Percentiles rank a stretch among this genome's conserved stretches.
Conservation (phyloP, 768 basidiomycete species). For the Psilocybe azurescens region DNA sequence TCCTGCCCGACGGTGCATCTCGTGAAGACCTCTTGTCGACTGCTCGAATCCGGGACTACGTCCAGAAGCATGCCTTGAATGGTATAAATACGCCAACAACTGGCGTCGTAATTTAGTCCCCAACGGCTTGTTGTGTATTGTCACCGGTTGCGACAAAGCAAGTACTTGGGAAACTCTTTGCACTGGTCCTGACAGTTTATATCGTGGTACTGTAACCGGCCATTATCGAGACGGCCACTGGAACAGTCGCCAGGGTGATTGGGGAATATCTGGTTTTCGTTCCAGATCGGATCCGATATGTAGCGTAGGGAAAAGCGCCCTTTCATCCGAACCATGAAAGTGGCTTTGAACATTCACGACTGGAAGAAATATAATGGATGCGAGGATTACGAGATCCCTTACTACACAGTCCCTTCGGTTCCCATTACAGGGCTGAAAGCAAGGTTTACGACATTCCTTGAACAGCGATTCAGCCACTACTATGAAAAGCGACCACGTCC, state of each 20-base stretch:
- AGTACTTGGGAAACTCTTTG: slow-evolving; percentile 11
- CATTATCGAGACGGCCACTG: not conserved
- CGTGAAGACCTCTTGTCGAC: slow-evolving; percentile 17
- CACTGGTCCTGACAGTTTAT: slow-evolving; percentile 2
- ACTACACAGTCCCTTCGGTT: too few relatives aligned
- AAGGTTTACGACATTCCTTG: too few relatives aligned
- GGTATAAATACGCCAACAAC: not conserved
- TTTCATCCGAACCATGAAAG: too few relatives aligned
- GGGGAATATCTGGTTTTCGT: too few relatives aligned
- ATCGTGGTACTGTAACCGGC: not conserved
- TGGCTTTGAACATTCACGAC: too few relatives aligned
- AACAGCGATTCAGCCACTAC: too few relatives aligned
- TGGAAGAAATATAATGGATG: too few relatives aligned
- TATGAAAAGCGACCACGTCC: too few relatives aligned
- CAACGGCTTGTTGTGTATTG: slow-evolving; percentile 20
- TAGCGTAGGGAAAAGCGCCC: too few relatives aligned
- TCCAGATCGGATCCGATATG: too few relatives aligned
- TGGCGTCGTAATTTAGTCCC: not conserved
- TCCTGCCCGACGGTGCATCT: slow-evolving; percentile 19
- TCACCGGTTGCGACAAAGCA: slow-evolving; percentile 22
- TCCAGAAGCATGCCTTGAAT: not conserved
- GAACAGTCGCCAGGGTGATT: not conserved
- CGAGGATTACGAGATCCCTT: too few relatives aligned
- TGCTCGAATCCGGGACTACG: slow-evolving; percentile 8
- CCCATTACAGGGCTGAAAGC: too few relatives aligned